A percentile compares a stretch with the other conserved stretches of the same genome.
Conservation (phyloP, 805 yeast genomes). For the Saccharomycopsis fermentans region DNA sequence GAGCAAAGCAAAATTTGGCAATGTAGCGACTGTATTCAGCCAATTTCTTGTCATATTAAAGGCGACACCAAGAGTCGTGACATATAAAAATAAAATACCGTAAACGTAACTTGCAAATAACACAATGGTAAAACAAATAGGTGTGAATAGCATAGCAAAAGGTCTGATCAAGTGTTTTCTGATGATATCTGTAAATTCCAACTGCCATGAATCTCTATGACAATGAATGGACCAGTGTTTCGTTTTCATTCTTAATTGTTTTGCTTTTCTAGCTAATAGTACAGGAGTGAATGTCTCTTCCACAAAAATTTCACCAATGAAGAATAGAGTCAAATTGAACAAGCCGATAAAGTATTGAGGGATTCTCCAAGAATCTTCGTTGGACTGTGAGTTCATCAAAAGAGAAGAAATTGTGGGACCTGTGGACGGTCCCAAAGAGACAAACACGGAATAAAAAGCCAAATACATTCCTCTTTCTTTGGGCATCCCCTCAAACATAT, state of each 20-base stretch:
- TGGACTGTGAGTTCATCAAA: conserved; percentile 31
- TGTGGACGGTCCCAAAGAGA: conserved; percentile 31
- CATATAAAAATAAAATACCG: conserved; percentile 36
- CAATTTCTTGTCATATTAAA: conserved; percentile 25
- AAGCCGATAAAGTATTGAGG: conserved; percentile 43
- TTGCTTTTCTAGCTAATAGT: conserved; percentile 39
- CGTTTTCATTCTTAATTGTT: conserved; percentile 37
- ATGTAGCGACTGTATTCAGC: conserved; percentile 26
- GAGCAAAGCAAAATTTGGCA: conserved; percentile 30
- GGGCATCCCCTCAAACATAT: conserved; percentile 35
- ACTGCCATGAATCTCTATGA: conserved; percentile 44
- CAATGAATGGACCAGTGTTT: conserved; percentile 50
- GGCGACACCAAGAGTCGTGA: conserved; percentile 35
- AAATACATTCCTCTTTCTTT: conserved; percentile 43
- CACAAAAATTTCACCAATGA: conserved; percentile 34
- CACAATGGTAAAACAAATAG: conserved; percentile 32
- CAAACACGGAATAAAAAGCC: conserved; percentile 40
- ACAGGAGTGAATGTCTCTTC: conserved; percentile 54
- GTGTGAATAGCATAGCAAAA: conserved; percentile 37
- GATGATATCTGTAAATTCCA: conserved; percentile 31
- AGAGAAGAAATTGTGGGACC: conserved; percentile 44
- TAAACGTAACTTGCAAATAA: conserved; percentile 40
- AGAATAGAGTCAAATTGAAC: conserved; percentile 26
- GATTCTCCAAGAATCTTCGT: conserved; percentile 46
- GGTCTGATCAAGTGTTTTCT: conserved; percentile 43